A percentile compares a stretch with the other conserved stretches of the same genome.
phyloP scores from a whole-genome alignment of 306 rosid genomes.

The Vachellia pachyceras region DNA sequence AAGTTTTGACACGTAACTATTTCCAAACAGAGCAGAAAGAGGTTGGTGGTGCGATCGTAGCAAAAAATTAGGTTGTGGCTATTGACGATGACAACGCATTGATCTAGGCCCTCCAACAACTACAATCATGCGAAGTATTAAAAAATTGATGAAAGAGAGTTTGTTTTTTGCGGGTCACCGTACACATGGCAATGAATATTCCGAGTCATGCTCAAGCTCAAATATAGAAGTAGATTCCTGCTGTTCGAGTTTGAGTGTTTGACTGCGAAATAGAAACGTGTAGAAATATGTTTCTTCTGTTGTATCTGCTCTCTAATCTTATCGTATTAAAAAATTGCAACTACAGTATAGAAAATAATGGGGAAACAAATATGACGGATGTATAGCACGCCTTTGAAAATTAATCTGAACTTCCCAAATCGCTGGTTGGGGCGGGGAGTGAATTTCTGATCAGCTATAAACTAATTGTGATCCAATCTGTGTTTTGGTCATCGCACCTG shows the following conservation, averaged over 20 bases:
- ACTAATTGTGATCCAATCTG: slow-evolving; percentile 28
- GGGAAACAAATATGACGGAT: not conserved
- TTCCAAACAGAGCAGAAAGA: no score
- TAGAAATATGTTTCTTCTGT: slow-evolving; percentile 12
- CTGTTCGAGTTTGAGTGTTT: not conserved
- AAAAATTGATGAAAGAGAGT: not conserved
- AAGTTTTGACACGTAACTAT: no score
- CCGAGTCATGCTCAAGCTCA: not conserved
- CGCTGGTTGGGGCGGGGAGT: slow-evolving; percentile 23
- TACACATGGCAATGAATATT: not conserved
- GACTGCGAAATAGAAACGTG: not conserved
- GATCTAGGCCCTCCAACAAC: not conserved
- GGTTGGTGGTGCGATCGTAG: not conserved
- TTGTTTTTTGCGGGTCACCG: not conserved
- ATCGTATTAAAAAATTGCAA: slow-evolving; percentile 15
- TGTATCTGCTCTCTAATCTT: not conserved
- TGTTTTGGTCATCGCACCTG: slow-evolving; percentile 4
- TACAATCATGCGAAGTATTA: not conserved
- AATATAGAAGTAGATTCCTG: not conserved
- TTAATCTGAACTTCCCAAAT: slow-evolving; percentile 24
- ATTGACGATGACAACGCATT: not conserved
- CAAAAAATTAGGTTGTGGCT: not conserved
- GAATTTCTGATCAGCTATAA: slow-evolving; percentile 16
- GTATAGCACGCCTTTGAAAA: slow-evolving; percentile 31
- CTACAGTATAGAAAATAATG: slow-evolving; percentile 1